Evolutionary conservation across 495 filamentous ascomycete genomes (phyloP), one percentile per base, ranked within the genome.

Genomic region (Filosporella fistucella): DNA sequence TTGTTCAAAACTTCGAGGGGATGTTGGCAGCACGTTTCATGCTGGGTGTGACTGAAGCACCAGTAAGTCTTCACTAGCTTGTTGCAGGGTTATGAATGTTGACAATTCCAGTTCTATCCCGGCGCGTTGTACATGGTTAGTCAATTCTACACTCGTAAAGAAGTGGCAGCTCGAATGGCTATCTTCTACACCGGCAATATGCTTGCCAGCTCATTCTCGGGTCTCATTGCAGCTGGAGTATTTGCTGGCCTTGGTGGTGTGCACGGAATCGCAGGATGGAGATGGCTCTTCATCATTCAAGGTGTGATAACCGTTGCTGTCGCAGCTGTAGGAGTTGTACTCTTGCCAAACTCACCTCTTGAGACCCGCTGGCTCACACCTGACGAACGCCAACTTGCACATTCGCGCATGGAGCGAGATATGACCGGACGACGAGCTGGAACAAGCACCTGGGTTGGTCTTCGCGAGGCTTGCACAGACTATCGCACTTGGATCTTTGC

Each of bases 21-120:
- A 64, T 87, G 35, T 63, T 85, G 13, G 78, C 74, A 2, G 72
- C 78, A 30, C 77, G 83, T 4, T 87, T 87, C 69, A 82, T 84
- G 45, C 70, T 88, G 0, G 83, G 84, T 52, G 79, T 86, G 28
- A 72, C 70, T 17, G 68, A 73, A 45, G 68, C 68, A 21, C 57
- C 60, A n/a, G n/a, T n/a, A n/a, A n/a, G n/a, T n/a, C n/a, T n/a
- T n/a, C n/a, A n/a, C n/a, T n/a, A n/a, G n/a, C n/a, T n/a, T n/a
- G n/a, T n/a, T n/a, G n/a, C n/a, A n/a, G n/a, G n/a, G n/a, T n/a
- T n/a, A n/a, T n/a, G n/a, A n/a, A n/a, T n/a, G n/a, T n/a, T n/a
- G n/a, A n/a, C n/a, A n/a, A n/a, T n/a, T n/a, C n/a, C n/a, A n/a
- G n/a, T 71, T 66, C 45, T 68, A 61, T 51, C 70, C 72, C 34